phyloP scores from a whole-genome alignment of 2,329 filamentous ascomycete species.

The Nannizzia gypsea region DNA sequence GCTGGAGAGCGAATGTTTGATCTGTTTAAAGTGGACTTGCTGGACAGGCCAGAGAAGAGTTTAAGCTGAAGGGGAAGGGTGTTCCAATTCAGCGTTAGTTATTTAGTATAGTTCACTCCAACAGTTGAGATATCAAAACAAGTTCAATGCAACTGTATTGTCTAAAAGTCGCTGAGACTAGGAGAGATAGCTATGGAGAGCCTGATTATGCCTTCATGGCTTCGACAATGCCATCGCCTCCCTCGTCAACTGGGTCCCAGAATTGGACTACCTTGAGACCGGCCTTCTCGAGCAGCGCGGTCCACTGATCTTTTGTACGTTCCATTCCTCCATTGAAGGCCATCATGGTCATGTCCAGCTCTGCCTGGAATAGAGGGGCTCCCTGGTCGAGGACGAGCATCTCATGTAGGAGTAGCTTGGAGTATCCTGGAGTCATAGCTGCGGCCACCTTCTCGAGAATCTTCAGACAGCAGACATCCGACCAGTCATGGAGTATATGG shows the following conservation, averaged over 20 bases:
- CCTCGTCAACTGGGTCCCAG: conserved; percentile 15
- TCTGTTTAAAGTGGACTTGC: background rate
- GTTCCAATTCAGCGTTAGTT: too few relatives aligned
- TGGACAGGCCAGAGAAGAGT: background rate
- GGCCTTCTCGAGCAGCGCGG: conserved; percentile 19
- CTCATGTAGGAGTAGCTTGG: conserved; percentile 33
- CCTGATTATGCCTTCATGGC: background rate
- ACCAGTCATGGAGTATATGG: conserved; percentile 29
- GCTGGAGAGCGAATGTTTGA: background rate
- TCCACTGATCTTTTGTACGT: conserved; percentile 29
- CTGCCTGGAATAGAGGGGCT: conserved; percentile 17
- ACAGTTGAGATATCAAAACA: too few relatives aligned
- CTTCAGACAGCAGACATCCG: conserved; percentile 21
- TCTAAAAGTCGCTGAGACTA: too few relatives aligned
- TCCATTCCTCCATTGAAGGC: conserved; percentile 23
- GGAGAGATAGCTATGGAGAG: too few relatives aligned
- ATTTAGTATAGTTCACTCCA: too few relatives aligned
- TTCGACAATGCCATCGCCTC: conserved; percentile 10
- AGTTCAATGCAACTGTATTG: too few relatives aligned
- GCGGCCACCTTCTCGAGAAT: conserved; percentile 22
- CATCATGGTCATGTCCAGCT: conserved; percentile 33
- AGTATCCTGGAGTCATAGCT: conserved; percentile 23
- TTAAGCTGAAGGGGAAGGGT: background rate
- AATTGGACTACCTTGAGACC: conserved; percentile 26
- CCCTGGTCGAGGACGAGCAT: conserved; percentile 27